Evolutionary conservation across 164 flowering plant species (phyloP), one percentile per base, ranked within the genome.

Genomic region (Tetracentron sinense): DNA sequence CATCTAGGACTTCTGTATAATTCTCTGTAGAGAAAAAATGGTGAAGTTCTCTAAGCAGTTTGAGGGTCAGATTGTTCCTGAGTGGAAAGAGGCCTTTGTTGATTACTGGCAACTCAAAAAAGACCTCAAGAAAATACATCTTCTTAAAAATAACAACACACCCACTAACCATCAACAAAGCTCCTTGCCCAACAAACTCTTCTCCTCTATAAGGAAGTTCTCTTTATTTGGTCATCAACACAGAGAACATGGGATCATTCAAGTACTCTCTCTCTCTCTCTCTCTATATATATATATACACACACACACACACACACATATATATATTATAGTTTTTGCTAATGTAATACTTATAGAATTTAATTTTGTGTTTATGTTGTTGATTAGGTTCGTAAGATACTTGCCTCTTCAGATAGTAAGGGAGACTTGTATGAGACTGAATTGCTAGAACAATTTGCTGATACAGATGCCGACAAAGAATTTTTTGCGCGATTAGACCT

Each of bases 11-110:
- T 54, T 58, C 61, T 60, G 23, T 17, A n/a, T n/a, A 12, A 23
- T 12, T 27, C 50, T 48, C 23, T 31, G 59, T 44, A 23, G 22
- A 8, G 3, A 57, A 66, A 69, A 73, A 20, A 90, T 90, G 96
- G 96, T 94, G 87, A 94, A 94, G 77, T 90, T 94, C 80, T 83
- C 95, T 14, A 90, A 90, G 81, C 97, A 94, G 71, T 94, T 87
- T 77, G 91, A 94, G 63, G 95, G 82, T 11, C 98, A 94, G 71
- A 84, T 94, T 52, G 84, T 94, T 26, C 97, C 96, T 64, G 98
- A 94, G 74, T 94, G 98, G 99, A 94, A 89, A 77, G 96, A 94
- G 3, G 97, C 99, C 35, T 94, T 91, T 69, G 96, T 94, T 38
- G 97, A 94, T 80, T 94, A 94, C 62, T 80, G 85, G 78, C 79